Base-by-base conservation (phyloP, 768 basidiomycete genomes). In the Amanita phalloides region DNA sequence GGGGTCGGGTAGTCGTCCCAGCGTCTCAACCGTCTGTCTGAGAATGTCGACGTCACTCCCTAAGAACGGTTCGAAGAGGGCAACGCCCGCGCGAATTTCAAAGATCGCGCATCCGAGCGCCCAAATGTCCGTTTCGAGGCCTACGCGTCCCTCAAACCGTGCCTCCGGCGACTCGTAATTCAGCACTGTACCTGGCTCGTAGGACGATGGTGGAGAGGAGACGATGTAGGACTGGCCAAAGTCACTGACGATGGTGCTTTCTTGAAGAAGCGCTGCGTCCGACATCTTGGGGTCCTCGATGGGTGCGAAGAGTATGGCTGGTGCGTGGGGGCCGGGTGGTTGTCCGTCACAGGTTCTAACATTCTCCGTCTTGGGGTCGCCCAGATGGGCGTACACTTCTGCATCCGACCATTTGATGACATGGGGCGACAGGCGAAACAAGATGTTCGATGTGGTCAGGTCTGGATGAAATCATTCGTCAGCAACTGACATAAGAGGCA, bases 51-150 rank as follows among this genome's bases (percentile, higher is more conserved):
- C 48, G 35, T 64, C 61, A 50, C 61, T 56, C 10, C 63, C 60
- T 2, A 71, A 53, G 53, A 71, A 69, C 8, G 68, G 20, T 7
- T 71, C 70, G 51, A 73, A 74, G 45, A 73, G 68, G 23, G 72
- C 53, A 36, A 56, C 64, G 4, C 72, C 71, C 25, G 72, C 67
- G 17, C 71, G 66, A 49, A 72, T 69, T 58, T 73, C 66, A 54
- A 70, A 74, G 54, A 73, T 66, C 44, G 64, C 53, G 56, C 73
- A 75, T 52, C 55, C 73, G 21, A 74, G 59, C 3, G 64, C 58
- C 73, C 73, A 74, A 28, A 74, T 55, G 54, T 73, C 71, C 10
- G 72, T 36, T 42, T 53, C 56, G 35, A 64, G 45, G 30, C 62
- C 59, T 4, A 53, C 52, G 3, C 54, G 44, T 7, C 55, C 57